These are phyloP conservation scores for Pseudocercospora crystallina DNA, from an alignment of 2,329 filamentous ascomycete genomes.

Conservation along the genomic window DNA sequence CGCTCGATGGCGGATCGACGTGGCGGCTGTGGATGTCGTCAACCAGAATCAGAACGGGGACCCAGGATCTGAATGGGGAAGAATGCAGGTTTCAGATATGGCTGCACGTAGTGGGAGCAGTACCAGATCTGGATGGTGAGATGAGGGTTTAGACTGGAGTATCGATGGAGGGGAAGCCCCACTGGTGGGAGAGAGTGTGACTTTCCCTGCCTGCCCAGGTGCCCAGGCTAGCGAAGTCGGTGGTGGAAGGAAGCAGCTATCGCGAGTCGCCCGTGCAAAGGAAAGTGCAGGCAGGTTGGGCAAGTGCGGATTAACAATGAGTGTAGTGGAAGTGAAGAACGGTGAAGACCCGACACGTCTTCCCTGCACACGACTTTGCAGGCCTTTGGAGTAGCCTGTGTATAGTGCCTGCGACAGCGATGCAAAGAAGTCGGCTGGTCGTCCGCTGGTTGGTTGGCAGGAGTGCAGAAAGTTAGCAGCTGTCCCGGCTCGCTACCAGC, in stretches of 20 bases:
- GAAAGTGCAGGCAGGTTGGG: too few species aligned
- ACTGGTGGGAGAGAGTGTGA: slow-evolving; percentile 4
- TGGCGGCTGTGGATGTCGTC: slow-evolving; percentile 21
- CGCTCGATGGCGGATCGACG: slow-evolving; percentile 15
- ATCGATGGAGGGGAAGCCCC: slow-evolving; percentile 22
- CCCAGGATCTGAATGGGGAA: slow-evolving; percentile 13
- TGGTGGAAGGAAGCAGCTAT: too few species aligned
- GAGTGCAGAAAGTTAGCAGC: slow-evolving; percentile 19
- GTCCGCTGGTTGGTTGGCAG: slow-evolving; percentile 21
- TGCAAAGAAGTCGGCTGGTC: slow-evolving; percentile 10
- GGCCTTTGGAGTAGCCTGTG: neutral
- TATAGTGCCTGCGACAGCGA: neutral
- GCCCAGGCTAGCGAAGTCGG: too few species aligned
- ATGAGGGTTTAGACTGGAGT: slow-evolving; percentile 3
- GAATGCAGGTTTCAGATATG: slow-evolving; percentile 23
- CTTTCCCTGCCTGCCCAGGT: too few species aligned
- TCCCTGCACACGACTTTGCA: slow-evolving; percentile 9
- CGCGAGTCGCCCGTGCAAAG: too few species aligned
- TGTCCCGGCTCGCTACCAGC: slow-evolving; percentile 24
- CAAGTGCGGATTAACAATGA: too few species aligned
- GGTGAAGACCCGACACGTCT: slow-evolving; percentile 8
- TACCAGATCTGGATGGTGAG: slow-evolving; percentile 17
- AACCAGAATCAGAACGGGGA: slow-evolving; percentile 17
- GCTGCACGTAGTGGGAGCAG: slow-evolving; percentile 17
- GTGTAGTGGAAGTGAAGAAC: neutral